Percentiles rank a stretch among this genome's conserved stretches.
Conservation (phyloP, 768 basidiomycete genomes). For the Fistulinella prunicolor region DNA sequence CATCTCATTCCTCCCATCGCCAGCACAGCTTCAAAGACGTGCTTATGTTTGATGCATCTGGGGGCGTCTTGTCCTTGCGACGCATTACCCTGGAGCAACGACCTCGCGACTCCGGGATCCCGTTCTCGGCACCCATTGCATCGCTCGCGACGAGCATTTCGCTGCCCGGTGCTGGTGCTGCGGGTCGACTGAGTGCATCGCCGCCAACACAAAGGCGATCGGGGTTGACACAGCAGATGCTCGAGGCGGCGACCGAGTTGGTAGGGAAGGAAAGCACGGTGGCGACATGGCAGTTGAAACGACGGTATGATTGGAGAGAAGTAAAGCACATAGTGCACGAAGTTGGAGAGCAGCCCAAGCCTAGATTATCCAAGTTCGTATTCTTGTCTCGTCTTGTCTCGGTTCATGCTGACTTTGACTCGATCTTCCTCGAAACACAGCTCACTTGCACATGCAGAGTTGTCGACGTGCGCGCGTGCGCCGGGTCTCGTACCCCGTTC, state of each 20-base stretch:
- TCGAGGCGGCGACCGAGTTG: constrained; percentile 36
- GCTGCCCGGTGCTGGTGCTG: constrained; percentile 50
- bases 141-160: constrained; percentile 56
- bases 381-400: background rate
- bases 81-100: constrained; percentile 47
- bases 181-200: constrained; percentile 36
- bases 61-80: constrained; percentile 53
- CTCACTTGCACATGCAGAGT: constrained; percentile 76
- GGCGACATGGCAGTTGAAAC: constrained; percentile 64
- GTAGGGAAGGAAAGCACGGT: constrained; percentile 41
- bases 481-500: constrained; percentile 62
- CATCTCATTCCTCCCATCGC: constrained; percentile 30
- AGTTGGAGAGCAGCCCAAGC: constrained; percentile 6
- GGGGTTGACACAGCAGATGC: constrained; percentile 34
- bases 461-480: constrained; percentile 67
- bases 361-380: constrained; percentile 15
- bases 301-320: constrained; percentile 51
- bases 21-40: constrained; percentile 60
- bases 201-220: constrained; percentile 29
- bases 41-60: constrained; percentile 62
- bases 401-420: background rate
- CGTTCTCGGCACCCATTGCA: constrained; percentile 27
- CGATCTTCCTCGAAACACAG: background rate
- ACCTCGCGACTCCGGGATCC: constrained; percentile 21
- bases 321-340: constrained; percentile 36